Base-by-base conservation (phyloP, 495 filamentous ascomycete species). In the Oleoguttula mirabilis region DNA sequence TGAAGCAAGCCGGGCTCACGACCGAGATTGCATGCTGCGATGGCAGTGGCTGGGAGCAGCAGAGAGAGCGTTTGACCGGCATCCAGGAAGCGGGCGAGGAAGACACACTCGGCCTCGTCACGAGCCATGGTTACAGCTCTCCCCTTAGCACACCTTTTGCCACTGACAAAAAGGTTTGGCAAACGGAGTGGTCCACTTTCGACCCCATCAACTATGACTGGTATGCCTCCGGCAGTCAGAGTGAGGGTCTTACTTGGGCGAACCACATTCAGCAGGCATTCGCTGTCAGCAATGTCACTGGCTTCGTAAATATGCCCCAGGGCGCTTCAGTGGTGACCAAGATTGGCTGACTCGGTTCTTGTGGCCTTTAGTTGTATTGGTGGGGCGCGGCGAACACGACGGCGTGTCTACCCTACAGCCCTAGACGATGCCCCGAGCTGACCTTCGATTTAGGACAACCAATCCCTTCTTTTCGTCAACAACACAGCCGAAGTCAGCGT, bases 241-340 rank as follows among this genome's bases (percentile, higher is more conserved):
- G 66, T 16, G 73, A 78, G 42, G 73, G 72, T 2, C 51, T 69
- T 32, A 66, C 66, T 1, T 78, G 74, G 74, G 74, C 74, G 1
- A 67, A 63, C 41, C 60, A 66, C 37, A 69, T 75, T 25, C 60
- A 65, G n/a, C 57, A 56, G 4, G 65, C 55, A 4, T 50, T 75
- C 27, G 60, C 60, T 17, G 47, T 60, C 12, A 61, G 58, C 2
- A 67, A 70, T 43, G 43, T 67, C 10, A 65, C 60, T 21, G 71
- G 58, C n/a, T n/a, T n/a, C n/a, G n/a, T n/a, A n/a, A n/a, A n/a
- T n/a, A n/a, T n/a, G n/a, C n/a, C n/a, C n/a, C n/a, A n/a, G n/a
- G n/a, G n/a, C n/a, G n/a, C n/a, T n/a, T n/a, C n/a, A n/a, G n/a
- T n/a, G n/a, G n/a, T n/a, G n/a, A n/a, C n/a, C n/a, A n/a, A n/a